Base-by-base conservation (phyloP, 176 grass and related monocot genomes). In the Eleusine indica region DNA sequence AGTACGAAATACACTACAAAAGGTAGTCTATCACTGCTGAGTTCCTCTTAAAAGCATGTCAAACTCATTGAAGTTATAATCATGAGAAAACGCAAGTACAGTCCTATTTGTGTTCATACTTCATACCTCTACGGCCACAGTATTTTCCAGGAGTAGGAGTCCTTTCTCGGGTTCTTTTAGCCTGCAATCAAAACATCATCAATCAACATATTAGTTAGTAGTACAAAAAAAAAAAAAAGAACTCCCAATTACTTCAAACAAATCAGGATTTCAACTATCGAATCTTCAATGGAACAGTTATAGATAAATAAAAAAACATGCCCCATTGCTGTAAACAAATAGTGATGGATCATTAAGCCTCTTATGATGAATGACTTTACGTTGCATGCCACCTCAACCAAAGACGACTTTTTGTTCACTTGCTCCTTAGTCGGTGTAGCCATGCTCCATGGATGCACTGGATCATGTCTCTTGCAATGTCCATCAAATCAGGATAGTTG, bases 141-240 rank as follows among this genome's bases (percentile, higher is more conserved):
- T 95, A 98, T 85, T 91, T 86, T 85, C 96, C 96, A 77, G 92
- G 96, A 77, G 96, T 98, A 79, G 96, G 92, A 73, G 92, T 98
- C 85, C 96, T 93, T 64, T 94, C 90, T 57, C 92, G 87, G 68
- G 79, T 98, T 84, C 96, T 90, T 90, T 98, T 98, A 51, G 96
- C 92, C 96, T 98, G 87, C 29, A 51, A 88, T 84, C 19, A 87
- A 71, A 29, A 85, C 32, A 35, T 30, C 15, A 57, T 54, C 16
- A 51, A 82, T 37, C 74, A 21, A 74, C 47, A 43, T 63, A 42
- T 77, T 21, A 82, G 65, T 63, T 63, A 3, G 21, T 82, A 2
- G 6, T 0, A 61, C 32, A 81, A 76, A 66, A 16, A 61, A 49
- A 7, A 49, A 61, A 3, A 21, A 61, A 49, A 7, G 12, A 81